Conservation (phyloP, 192 early-diverging fungal genomes). For the Mortierella alpina region DNA sequence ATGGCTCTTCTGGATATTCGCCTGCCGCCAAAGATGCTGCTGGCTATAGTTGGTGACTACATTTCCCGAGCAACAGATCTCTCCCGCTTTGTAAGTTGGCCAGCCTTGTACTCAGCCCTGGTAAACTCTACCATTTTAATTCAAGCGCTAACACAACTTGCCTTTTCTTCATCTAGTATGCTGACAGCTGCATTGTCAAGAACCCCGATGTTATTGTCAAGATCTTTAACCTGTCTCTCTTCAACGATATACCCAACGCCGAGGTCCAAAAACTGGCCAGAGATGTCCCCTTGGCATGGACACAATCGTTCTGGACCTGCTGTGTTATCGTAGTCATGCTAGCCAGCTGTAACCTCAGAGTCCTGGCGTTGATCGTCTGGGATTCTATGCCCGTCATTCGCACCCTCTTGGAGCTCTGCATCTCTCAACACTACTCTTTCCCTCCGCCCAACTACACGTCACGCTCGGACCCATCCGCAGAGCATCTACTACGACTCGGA, state of each 20-base stretch:
- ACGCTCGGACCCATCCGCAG: slow-evolving; percentile 43
- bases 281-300: slow-evolving; percentile 39
- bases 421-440: slow-evolving; percentile 51
- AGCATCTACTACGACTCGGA: slow-evolving; percentile 25
- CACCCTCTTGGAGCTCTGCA: slow-evolving; percentile 36
- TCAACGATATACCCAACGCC: slow-evolving; percentile 13
- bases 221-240: slow-evolving; percentile 30
- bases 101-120: not conserved
- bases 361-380: slow-evolving; percentile 47
- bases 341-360: slow-evolving; percentile 41
- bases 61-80: slow-evolving; percentile 38
- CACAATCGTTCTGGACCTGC: slow-evolving; percentile 34
- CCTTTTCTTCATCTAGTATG: slow-evolving; percentile 17
- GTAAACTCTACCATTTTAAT: not conserved
- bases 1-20: slow-evolving; percentile 29
- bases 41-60: slow-evolving; percentile 25
- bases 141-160: not conserved
- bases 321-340: slow-evolving; percentile 36
- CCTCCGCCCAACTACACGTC: slow-evolving; percentile 51
- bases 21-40: slow-evolving; percentile 33
- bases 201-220: slow-evolving; percentile 45
- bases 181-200: slow-evolving; percentile 34
- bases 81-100: slow-evolving; percentile 35
- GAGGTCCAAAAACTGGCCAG: slow-evolving; percentile 21
- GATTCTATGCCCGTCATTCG: slow-evolving; percentile 53